A percentile compares a stretch with the other conserved stretches of the same genome.
Conservation (phyloP, 805 yeast genomes). For the Metschnikowia drakensbergensis region DNA sequence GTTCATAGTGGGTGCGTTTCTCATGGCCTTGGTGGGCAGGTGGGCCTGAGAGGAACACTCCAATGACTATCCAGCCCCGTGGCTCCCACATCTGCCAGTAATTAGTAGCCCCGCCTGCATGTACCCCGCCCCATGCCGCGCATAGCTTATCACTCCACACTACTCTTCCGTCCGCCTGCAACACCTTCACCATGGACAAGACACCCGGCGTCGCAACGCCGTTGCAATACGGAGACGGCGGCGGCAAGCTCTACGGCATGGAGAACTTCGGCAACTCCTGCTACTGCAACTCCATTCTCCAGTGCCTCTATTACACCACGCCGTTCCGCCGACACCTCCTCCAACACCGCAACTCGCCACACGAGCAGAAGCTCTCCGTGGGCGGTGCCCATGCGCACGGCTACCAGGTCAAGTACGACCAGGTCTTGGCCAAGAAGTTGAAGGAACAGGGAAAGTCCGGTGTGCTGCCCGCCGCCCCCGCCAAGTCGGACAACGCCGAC, state of each 20-base stretch:
- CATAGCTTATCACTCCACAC: constrained; percentile 1
- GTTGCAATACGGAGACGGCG: constrained; percentile 53
- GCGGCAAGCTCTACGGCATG: constrained; percentile 69
- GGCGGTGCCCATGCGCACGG: constrained; percentile 33
- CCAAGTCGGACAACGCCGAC: constrained; percentile 3
- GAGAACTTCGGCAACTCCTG: constrained; percentile 91
- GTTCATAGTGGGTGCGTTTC: constrained; percentile 65
- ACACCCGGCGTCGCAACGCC: background rate
- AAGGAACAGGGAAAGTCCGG: constrained; percentile 26
- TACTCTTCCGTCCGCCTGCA: background rate
- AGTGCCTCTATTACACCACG: constrained; percentile 74
- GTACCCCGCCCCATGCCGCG: constrained; percentile 1
- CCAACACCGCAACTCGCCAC: constrained; percentile 28
- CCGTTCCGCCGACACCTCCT: constrained; percentile 56
- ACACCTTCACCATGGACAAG: background rate
- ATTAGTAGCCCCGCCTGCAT: background rate
- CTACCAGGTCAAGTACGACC: constrained; percentile 40
- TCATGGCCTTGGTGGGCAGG: constrained; percentile 73
- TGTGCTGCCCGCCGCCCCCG: background rate
- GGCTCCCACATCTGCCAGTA: too few species aligned
- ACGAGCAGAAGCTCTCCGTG: constrained; percentile 28
- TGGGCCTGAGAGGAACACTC: constrained; percentile 49
- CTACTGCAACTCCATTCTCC: constrained; percentile 89
- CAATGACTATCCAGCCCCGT: too few species aligned
- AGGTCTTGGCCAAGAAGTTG: constrained; percentile 31